Conservation (phyloP, 305 asterid species). For the Fraxinus sp. region DNA sequence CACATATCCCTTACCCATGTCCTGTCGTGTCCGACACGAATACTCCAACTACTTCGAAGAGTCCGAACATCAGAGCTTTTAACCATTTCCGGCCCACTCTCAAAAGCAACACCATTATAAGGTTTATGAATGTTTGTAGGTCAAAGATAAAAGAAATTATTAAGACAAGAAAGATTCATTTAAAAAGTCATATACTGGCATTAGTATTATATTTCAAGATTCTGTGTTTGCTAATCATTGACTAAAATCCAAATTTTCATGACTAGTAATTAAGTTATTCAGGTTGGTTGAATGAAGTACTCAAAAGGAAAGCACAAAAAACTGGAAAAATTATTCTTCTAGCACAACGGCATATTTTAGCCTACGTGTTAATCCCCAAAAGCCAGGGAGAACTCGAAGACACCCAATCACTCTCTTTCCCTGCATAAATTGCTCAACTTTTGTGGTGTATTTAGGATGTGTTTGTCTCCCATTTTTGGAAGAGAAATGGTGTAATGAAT, state of each 20-base stretch:
- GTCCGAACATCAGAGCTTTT: too few species aligned
- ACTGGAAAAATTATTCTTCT: background rate
- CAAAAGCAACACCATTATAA: background rate
- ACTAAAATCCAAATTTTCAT: background rate
- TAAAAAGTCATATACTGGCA: background rate
- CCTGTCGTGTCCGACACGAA: too few species aligned
- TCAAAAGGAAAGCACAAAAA: background rate
- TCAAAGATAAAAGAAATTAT: background rate
- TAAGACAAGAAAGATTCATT: background rate
- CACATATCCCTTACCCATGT: too few species aligned
- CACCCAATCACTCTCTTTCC: background rate
- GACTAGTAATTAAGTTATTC: background rate
- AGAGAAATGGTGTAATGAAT: too few species aligned
- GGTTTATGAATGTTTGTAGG: background rate
- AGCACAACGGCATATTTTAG: background rate
- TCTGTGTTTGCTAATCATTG: background rate
- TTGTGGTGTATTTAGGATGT: background rate
- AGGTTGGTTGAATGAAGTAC: background rate
- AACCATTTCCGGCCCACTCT: background rate
- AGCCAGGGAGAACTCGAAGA: background rate
- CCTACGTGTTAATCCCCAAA: background rate
- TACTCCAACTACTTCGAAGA: too few species aligned
- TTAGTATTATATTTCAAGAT: background rate
- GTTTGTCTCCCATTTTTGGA: too few species aligned
- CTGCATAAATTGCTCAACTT: background rate